Conservation (phyloP, 1,284 basidiomycete species). For the Macrocystidia cucumis region DNA sequence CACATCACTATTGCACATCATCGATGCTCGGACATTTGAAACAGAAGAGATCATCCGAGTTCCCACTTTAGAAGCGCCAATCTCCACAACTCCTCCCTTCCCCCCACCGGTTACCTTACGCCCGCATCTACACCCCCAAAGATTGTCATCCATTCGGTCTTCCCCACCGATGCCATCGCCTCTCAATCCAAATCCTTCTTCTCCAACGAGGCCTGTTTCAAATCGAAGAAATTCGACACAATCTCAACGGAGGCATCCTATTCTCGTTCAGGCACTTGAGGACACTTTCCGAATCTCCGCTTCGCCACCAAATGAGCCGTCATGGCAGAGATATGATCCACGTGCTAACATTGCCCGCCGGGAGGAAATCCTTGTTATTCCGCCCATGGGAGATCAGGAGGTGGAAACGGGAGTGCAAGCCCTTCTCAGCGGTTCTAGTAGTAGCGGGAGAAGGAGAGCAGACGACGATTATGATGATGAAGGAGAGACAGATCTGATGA, state of each 20-base stretch:
- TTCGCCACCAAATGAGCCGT: neutral
- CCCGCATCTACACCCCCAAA: too few species aligned
- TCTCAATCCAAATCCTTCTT: too few species aligned
- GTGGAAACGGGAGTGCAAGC: conserved; percentile 56
- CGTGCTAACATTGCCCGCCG: too few species aligned
- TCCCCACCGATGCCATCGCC: too few species aligned
- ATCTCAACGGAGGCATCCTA: too few species aligned
- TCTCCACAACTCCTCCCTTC: conserved; percentile 11
- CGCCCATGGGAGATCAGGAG: conserved; percentile 46
- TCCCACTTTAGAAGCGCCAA: conserved; percentile 27
- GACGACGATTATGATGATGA: too few species aligned
- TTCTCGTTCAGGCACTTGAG: conserved; percentile 40
- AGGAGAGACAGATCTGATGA: conserved; percentile 2
- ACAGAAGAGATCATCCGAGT: conserved; percentile 63
- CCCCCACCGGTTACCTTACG: too few species aligned
- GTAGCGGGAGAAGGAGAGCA: conserved; percentile 18
- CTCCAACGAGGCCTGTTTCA: too few species aligned
- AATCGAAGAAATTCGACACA: too few species aligned
- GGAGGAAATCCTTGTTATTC: conserved; percentile 48
- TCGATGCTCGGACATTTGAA: conserved; percentile 79
- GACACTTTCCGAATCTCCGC: conserved; percentile 46
- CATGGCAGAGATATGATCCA: too few species aligned
- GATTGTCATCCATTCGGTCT: too few species aligned
- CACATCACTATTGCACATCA: conserved; percentile 63
- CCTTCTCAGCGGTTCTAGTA: conserved; percentile 34